Percentiles rank a stretch among this genome's conserved stretches.
These are phyloP conservation scores for Basipetospora chlamydospora DNA, from an alignment of 2,329 filamentous ascomycete species.

Conservation along the genomic window DNA sequence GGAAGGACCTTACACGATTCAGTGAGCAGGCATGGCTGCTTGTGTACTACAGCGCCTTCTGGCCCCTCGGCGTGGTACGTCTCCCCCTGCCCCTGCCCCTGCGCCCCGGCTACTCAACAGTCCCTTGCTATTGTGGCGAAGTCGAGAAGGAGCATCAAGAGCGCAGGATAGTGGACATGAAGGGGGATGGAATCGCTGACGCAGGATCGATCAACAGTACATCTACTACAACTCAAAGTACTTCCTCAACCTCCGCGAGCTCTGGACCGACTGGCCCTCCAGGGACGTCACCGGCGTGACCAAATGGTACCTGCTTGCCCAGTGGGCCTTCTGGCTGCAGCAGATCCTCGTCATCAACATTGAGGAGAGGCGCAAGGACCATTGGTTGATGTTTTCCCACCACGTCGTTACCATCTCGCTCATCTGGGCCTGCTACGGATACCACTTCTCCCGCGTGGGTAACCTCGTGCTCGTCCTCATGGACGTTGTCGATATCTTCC, in stretches of 20 bases:
- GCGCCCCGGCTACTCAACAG: background rate
- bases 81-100: background rate
- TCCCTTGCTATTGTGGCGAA: too few relatives aligned
- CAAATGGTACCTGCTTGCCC: constrained; percentile 82
- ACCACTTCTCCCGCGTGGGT: constrained; percentile 74
- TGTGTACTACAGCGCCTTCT: constrained; percentile 70
- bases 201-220: constrained; percentile 38
- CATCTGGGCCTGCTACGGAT: constrained; percentile 70
- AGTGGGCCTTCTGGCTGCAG: constrained; percentile 88
- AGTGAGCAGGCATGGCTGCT: constrained; percentile 90
- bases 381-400: constrained; percentile 91
- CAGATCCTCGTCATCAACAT: constrained; percentile 91
- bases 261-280: constrained; percentile 78
- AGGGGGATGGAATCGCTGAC: background rate
- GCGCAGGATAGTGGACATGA: too few relatives aligned
- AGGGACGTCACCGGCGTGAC: constrained; percentile 58
- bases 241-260: constrained; percentile 58
- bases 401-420: constrained; percentile 80
- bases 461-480: constrained; percentile 83
- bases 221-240: constrained; percentile 66
- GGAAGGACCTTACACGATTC: constrained; percentile 68
- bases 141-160: too few relatives aligned
- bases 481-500: constrained; percentile 81
- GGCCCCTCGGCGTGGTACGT: constrained; percentile 69
- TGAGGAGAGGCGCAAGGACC: constrained; percentile 85